phyloP scores from a whole-genome alignment of 305 asterid species.

The Ajuga reptans region DNA sequence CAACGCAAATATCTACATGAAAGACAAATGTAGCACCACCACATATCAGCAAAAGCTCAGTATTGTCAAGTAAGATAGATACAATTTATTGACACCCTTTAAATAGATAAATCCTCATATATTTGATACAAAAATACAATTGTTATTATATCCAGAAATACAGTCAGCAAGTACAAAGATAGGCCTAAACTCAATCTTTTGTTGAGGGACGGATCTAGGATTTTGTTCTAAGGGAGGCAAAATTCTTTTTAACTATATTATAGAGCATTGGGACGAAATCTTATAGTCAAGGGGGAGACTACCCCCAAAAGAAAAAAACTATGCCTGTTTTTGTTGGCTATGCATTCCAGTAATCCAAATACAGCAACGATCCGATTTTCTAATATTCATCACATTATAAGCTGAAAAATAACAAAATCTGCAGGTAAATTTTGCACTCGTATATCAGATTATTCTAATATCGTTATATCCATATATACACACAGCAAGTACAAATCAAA shows the following conservation, averaged over 20 bases:
- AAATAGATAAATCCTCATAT: not conserved
- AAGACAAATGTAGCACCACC: conserved; percentile 15
- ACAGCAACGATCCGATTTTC: not conserved
- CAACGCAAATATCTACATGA: conserved; percentile 53
- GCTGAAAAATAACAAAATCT: not conserved
- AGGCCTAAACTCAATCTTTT: not conserved
- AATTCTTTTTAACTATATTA: too few species aligned
- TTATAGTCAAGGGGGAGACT: too few species aligned
- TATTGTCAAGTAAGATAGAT: not conserved
- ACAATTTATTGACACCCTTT: not conserved
- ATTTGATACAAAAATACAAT: not conserved
- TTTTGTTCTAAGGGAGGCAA: too few species aligned
- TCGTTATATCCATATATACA: too few species aligned
- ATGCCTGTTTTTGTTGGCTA: too few species aligned
- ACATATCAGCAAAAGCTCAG: conserved; percentile 3
- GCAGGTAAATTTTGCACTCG: not conserved
- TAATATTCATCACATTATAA: not conserved
- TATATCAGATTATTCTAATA: not conserved
- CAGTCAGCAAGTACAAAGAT: not conserved
- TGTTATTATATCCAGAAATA: not conserved
- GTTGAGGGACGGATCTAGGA: too few species aligned
- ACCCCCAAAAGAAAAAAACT: too few species aligned
- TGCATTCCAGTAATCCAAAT: not conserved
- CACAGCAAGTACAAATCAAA: not conserved
- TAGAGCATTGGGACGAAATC: too few species aligned